Evolutionary conservation across 306 rosid species (phyloP).

Genomic region (Neltuma alba): DNA sequence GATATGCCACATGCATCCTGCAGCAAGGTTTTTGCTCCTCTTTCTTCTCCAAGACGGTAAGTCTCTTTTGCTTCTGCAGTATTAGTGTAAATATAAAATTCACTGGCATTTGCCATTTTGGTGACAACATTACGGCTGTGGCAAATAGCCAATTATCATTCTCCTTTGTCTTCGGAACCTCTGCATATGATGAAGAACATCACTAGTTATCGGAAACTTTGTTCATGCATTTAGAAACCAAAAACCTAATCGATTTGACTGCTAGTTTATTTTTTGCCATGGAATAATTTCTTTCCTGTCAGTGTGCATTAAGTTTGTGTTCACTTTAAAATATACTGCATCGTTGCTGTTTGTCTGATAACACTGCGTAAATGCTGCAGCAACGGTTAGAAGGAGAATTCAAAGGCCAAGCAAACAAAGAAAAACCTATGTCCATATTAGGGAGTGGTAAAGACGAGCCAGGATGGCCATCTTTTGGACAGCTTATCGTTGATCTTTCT

Average conservation of each 20-base stretch:
- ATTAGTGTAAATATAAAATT: constrained; percentile 22
- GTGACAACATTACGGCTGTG: background rate
- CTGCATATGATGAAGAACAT: constrained; percentile 8
- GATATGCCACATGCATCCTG: constrained; percentile 88
- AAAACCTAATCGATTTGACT: constrained; percentile 15
- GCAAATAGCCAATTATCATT: constrained; percentile 1
- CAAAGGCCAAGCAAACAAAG: constrained; percentile 55
- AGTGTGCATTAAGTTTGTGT: background rate
- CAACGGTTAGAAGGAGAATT: constrained; percentile 44
- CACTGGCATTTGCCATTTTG: constrained; percentile 19
- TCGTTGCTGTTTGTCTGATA: constrained; percentile 34
- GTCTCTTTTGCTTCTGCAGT: constrained; percentile 24
- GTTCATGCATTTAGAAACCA: background rate
- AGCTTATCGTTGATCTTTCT: constrained; percentile 69
- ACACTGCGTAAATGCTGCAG: constrained; percentile 40
- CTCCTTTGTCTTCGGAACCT: background rate
- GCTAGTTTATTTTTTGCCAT: background rate
- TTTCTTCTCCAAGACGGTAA: constrained; percentile 61
- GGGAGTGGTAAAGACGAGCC: constrained; percentile 79
- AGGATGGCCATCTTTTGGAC: constrained; percentile 94
- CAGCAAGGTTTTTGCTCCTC: constrained; percentile 86
- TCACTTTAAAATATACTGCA: constrained; percentile 8
- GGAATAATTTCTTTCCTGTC: background rate
- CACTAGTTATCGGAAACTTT: constrained; percentile 1
- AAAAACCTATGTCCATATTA: constrained; percentile 45